These are phyloP conservation scores for Leishmania braziliensis DNA, from an alignment of 208 protist species.

Conservation along the genomic window DNA sequence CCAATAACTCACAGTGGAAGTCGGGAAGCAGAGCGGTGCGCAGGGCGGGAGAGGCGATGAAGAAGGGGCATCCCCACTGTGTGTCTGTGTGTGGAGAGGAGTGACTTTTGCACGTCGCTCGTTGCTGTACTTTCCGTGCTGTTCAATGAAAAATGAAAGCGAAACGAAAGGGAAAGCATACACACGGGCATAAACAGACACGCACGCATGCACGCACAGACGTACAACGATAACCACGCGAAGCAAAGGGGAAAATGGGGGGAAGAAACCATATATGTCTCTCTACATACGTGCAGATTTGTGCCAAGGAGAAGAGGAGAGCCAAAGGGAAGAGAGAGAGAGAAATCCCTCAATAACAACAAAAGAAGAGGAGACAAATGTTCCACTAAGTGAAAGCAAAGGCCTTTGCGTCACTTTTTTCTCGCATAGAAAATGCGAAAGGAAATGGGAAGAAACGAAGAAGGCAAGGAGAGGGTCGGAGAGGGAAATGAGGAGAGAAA, in stretches of 20 bases:
- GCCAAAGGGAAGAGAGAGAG: background rate
- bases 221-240: background rate
- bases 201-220: background rate
- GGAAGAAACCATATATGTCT: background rate
- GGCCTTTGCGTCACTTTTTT: background rate
- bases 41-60: background rate
- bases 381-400: background rate
- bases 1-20: background rate
- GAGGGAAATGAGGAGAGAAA: constrained; percentile 3
- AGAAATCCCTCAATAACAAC: background rate
- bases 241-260: background rate
- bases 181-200: constrained; percentile 2
- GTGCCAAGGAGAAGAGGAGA: background rate
- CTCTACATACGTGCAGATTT: background rate
- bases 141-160: background rate
- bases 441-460: background rate
- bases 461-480: background rate
- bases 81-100: background rate
- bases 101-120: background rate
- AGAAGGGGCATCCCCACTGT: background rate
- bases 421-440: background rate
- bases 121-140: background rate
- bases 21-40: background rate
- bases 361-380: background rate
- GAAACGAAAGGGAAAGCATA: constrained; percentile 7